Conservation (phyloP, 2,329 filamentous ascomycete genomes). For the Capronia americana region DNA sequence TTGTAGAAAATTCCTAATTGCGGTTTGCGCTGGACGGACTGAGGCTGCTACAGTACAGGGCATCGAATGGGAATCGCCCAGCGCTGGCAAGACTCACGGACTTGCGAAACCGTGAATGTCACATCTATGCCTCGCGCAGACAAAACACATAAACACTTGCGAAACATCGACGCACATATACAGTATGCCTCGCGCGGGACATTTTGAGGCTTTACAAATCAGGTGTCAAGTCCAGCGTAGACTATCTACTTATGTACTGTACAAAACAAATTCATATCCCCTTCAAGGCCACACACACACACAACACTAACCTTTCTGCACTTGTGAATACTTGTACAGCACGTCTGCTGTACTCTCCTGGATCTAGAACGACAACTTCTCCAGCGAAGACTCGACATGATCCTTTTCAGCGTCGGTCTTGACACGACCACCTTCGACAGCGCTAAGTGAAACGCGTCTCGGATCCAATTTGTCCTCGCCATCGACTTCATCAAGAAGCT, state of each 20-base stretch:
- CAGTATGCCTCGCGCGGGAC: slow-evolving; percentile 7
- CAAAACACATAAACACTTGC: too few relatives aligned
- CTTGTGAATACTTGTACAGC: neutral
- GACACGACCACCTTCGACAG: slow-evolving; percentile 18
- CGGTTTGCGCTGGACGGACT: too few relatives aligned
- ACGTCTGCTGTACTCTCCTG: neutral
- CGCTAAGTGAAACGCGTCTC: slow-evolving; percentile 23
- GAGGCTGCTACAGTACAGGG: too few relatives aligned
- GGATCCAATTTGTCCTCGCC: slow-evolving; percentile 36
- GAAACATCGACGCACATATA: too few relatives aligned
- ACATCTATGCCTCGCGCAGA: too few relatives aligned
- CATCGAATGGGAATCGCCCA: too few relatives aligned
- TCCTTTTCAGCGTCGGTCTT: slow-evolving; percentile 19
- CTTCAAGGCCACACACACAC: neutral
- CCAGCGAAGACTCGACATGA: slow-evolving; percentile 12
- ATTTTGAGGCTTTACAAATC: slow-evolving; percentile 1
- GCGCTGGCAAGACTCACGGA: too few relatives aligned
- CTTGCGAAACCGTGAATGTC: too few relatives aligned
- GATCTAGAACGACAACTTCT: slow-evolving; percentile 22
- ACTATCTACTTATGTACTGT: slow-evolving; percentile 2
- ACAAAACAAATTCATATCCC: slow-evolving; percentile 2
- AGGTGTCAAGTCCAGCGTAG: slow-evolving; percentile 1
- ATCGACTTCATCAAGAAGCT: slow-evolving; percentile 44
- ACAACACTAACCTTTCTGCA: neutral
- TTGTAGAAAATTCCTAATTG: too few relatives aligned